These are phyloP conservation scores for Eimeria sp. DNA, from an alignment of 169 alveolate species.

Conservation along the genomic window DNA sequence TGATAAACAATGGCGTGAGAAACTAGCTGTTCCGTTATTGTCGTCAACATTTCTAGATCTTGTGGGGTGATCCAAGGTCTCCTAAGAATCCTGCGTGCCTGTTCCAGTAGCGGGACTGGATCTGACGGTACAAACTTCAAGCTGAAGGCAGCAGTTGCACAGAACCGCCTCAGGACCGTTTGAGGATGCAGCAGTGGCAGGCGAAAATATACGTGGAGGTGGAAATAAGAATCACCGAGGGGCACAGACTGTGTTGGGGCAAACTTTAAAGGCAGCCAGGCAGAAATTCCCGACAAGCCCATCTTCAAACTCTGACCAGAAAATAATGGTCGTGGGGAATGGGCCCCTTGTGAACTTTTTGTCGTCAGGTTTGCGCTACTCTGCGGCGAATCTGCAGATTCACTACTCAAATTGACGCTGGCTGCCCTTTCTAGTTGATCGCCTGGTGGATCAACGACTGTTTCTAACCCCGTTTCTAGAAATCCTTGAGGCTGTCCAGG, in stretches of 20 bases:
- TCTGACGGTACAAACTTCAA: neutral
- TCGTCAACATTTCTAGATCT: neutral
- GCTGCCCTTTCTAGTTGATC: neutral
- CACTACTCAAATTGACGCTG: neutral
- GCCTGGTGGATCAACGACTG: neutral
- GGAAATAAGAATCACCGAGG: neutral
- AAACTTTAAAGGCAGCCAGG: neutral
- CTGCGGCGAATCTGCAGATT: neutral
- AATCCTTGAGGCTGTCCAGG: neutral
- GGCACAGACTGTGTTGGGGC: neutral
- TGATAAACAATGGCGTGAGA: neutral
- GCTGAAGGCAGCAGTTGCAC: neutral
- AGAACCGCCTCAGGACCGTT: neutral
- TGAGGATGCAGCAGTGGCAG: neutral
- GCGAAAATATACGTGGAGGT: neutral
- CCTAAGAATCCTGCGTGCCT: neutral
- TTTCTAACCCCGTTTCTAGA: neutral
- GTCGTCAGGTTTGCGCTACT: neutral
- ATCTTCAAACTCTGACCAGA: neutral
- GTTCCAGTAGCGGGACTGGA: conserved; percentile 5
- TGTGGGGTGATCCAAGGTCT: neutral
- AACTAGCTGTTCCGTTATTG: neutral
- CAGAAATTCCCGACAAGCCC: neutral
- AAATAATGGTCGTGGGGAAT: neutral
- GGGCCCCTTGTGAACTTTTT: neutral